These are phyloP conservation scores for Verbascum thapsus DNA, from an alignment of 257 asterid genomes.

Conservation along the genomic window DNA sequence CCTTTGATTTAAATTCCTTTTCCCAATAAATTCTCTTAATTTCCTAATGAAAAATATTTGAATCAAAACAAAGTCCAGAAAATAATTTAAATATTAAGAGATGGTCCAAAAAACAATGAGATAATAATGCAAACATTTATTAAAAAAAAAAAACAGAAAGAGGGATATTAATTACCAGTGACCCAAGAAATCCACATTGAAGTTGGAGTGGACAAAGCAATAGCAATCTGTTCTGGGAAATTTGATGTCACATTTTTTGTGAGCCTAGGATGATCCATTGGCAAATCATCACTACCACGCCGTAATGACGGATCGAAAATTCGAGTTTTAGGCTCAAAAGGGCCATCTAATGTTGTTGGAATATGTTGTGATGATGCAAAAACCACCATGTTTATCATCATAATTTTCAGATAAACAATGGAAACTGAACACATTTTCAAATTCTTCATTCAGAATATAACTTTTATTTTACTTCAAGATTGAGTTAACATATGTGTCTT, in stretches of 20 bases:
- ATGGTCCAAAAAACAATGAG: too few relatives aligned
- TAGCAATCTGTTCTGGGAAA: slow-evolving; percentile 78
- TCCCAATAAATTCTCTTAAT: too few relatives aligned
- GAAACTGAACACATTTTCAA: background rate
- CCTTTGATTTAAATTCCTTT: too few relatives aligned
- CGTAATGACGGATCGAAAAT: slow-evolving; percentile 63
- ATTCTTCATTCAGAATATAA: slow-evolving; percentile 32
- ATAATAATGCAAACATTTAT: too few relatives aligned
- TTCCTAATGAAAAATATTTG: background rate
- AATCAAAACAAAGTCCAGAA: background rate
- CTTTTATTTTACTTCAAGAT: background rate
- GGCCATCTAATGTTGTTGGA: slow-evolving; percentile 80
- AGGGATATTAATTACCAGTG: slow-evolving; percentile 50
- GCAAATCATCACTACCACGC: slow-evolving; percentile 77
- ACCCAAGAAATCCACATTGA: slow-evolving; percentile 90
- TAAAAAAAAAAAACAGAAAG: background rate
- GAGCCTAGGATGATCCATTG: slow-evolving; percentile 73
- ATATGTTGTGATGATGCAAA: slow-evolving; percentile 34
- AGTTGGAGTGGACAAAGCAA: slow-evolving; percentile 63
- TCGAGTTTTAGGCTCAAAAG: slow-evolving; percentile 64
- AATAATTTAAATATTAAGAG: background rate
- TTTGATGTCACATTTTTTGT: slow-evolving; percentile 51
- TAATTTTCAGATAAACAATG: background rate
- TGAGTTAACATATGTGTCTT: too few relatives aligned
- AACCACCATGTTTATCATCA: background rate